phyloP scores from a whole-genome alignment of 345 rosid species.

The Salix brachista region DNA sequence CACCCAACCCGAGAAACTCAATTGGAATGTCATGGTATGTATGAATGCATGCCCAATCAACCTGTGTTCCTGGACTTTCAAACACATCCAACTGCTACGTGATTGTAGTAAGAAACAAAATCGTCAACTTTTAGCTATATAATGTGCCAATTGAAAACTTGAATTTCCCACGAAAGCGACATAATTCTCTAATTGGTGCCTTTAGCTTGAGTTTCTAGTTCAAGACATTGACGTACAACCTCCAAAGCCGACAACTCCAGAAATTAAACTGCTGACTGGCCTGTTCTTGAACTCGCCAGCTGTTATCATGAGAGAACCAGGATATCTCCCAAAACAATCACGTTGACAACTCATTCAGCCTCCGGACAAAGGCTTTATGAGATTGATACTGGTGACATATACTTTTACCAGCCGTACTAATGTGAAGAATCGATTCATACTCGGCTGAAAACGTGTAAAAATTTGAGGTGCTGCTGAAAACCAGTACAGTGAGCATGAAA shows the following conservation, averaged over 20 bases:
- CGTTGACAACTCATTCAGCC: background rate
- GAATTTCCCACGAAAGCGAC: background rate
- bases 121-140: background rate
- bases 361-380: background rate
- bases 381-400: too few relatives aligned
- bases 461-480: background rate
- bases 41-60: background rate
- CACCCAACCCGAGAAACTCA: conserved; percentile 94
- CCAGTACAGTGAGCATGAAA: background rate
- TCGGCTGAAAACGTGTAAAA: background rate
- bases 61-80: too few relatives aligned
- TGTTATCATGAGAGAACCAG: background rate
- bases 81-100: too few relatives aligned
- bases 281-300: background rate
- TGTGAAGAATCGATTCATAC: background rate
- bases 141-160: background rate
- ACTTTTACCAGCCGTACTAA: background rate
- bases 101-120: background rate
- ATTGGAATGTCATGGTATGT: conserved; percentile 88
- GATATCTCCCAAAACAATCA: background rate
- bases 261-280: background rate
- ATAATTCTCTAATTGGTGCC: background rate
- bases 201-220: too few relatives aligned
- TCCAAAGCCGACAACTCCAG: background rate
- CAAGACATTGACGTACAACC: background rate